Evolutionary conservation across 768 basidiomycete genomes (phyloP).

Genomic region (Tubosaeta sp.): DNA sequence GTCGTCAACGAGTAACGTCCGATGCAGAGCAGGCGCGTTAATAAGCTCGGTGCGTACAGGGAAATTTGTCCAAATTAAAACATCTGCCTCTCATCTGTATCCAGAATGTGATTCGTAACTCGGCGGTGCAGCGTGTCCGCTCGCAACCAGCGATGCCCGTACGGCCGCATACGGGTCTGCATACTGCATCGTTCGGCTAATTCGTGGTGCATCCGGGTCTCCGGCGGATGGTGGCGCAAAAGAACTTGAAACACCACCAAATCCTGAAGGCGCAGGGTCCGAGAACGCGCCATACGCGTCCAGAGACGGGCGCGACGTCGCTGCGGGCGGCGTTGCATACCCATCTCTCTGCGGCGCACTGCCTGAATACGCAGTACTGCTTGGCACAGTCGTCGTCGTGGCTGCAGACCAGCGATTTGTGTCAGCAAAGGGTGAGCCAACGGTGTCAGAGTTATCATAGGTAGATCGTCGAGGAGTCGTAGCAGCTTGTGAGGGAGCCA

Average conservation of each 20-base stretch:
- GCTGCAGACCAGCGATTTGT: constrained; percentile 44
- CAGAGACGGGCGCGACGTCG: constrained; percentile 59
- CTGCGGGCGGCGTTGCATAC: constrained; percentile 31
- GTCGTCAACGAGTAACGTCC: constrained; percentile 3
- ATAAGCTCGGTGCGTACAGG: constrained; percentile 11
- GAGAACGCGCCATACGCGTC: constrained; percentile 91
- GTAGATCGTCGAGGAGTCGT: constrained; percentile 20
- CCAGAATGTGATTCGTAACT: constrained; percentile 53
- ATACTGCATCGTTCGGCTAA: constrained; percentile 92
- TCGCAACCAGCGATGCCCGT: constrained; percentile 48
- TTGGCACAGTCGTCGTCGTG: constrained; percentile 23
- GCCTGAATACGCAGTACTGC: constrained; percentile 23
- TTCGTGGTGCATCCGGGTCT: constrained; percentile 38
- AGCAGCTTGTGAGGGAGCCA: constrained; percentile 9
- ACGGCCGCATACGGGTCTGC: constrained; percentile 87
- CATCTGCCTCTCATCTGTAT: constrained; percentile 36
- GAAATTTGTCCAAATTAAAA: constrained; percentile 2
- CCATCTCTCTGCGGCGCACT: constrained; percentile 20
- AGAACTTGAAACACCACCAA: constrained; percentile 41
- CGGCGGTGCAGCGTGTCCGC: constrained; percentile 37
- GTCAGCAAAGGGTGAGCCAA: constrained; percentile 48
- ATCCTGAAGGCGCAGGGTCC: constrained; percentile 80
- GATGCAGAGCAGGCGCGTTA: constrained; percentile 3
- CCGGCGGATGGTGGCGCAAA: constrained; percentile 31
- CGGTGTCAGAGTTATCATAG: constrained; percentile 20